Evolutionary conservation across 805 yeast species (phyloP).

Genomic region (Candida loeiensis): DNA sequence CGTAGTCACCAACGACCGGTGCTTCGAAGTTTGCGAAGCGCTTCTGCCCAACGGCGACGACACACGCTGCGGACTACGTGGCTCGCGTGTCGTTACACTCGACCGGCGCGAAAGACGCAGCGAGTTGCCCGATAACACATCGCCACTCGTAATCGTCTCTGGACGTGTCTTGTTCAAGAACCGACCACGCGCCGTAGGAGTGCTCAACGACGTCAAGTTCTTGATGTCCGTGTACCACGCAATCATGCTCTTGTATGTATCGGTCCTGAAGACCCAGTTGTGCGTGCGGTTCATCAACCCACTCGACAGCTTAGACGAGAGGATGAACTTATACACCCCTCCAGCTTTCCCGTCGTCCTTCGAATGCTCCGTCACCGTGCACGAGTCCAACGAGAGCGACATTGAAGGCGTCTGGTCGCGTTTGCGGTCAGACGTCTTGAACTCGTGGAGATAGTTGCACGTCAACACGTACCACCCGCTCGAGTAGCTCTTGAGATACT

Average conservation of each 20-base stretch:
- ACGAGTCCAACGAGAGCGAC: constrained; percentile 76
- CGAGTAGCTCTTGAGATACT: constrained; percentile 86
- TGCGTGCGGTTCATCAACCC: constrained; percentile 79
- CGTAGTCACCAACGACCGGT: constrained; percentile 15
- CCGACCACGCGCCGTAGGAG: constrained; percentile 56
- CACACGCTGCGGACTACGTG: constrained; percentile 8
- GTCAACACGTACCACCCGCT: constrained; percentile 90
- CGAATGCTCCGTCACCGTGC: constrained; percentile 80
- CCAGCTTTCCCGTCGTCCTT: constrained; percentile 59
- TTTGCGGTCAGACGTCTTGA: constrained; percentile 76
- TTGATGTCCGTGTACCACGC: constrained; percentile 82
- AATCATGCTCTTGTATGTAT: constrained; percentile 72
- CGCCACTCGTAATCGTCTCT: constrained; percentile 6
- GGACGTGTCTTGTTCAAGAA: constrained; percentile 25
- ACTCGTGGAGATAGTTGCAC: constrained; percentile 84
- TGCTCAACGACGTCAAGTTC: constrained; percentile 57
- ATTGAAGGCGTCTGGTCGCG: constrained; percentile 78
- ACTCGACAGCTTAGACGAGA: constrained; percentile 65
- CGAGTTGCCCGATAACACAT: constrained; percentile 5
- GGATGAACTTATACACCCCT: constrained; percentile 68
- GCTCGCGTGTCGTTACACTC: constrained; percentile 12
- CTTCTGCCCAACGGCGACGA: constrained; percentile 1
- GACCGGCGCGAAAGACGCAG: constrained; percentile 6
- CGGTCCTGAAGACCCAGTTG: constrained; percentile 94
- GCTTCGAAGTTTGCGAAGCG: constrained; percentile 17